Base-by-base conservation (phyloP, 106 monocot genomes). In the Ottelia alismoides region DNA sequence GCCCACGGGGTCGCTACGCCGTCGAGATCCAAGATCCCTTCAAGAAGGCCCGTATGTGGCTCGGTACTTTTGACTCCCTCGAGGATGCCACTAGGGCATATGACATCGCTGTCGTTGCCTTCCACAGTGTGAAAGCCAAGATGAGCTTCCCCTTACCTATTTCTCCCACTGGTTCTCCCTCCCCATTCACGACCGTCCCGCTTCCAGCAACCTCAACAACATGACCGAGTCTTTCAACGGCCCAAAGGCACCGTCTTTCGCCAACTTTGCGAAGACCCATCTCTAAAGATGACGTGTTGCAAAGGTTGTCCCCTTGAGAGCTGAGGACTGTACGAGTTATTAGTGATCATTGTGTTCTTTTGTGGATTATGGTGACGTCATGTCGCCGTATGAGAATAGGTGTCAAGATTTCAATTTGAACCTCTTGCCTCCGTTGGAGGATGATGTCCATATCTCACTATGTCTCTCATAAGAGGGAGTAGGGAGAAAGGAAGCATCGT, bases 21-120 rank as follows among this genome's bases (percentile, higher is more conserved):
- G 67, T 58, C 30, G 67, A 67, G 67, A 67, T 67, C 31, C 21
- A 58, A 5, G 67, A 67, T 31, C 67, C 67, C 18, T 45, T 56
- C 31, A 67, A 67, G 35, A 67, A 58, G 50, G 47, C 49, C 14
- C 47, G 67, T 26, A 51, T 84, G 27, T 94, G 93, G 93, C 88
- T 94, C 45, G 93, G 93, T 26, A 94, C 93, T 6, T 94, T 94
- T 65, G 88, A 94, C 78, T 84, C 93, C 16, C 88, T 84, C 11
- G 88, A 83, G 70, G 93, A 83, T 47, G 93, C 88, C 6, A 88
- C 93, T 23, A 67, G 80, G 25, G 88, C 93, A 11, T 94, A 94
- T 53, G 93, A 94, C 70, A 25, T 30, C 29, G 67, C 67, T 2
- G 67, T 58, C 9, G 23, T 56, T 20, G 57, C 47, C 47, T 56